phyloP scores from a whole-genome alignment of 2,329 filamentous ascomycete genomes.

The Colletotrichum brevisporum region DNA sequence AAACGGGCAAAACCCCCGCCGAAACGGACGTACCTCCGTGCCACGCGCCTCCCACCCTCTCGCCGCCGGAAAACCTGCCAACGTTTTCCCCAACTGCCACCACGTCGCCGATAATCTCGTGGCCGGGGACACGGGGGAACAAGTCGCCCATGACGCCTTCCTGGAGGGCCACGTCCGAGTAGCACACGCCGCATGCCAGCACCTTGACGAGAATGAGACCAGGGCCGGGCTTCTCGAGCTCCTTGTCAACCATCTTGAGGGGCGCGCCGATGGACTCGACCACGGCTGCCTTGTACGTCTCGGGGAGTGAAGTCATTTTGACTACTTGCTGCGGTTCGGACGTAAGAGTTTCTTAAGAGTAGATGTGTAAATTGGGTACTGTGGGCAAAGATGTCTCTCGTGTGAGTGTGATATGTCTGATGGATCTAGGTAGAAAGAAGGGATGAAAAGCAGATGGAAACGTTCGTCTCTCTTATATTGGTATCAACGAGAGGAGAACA shows the following conservation, averaged over 20 bases:
- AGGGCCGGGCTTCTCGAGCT: slow-evolving; percentile 67
- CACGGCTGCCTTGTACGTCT: slow-evolving; percentile 77
- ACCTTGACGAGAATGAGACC: slow-evolving; percentile 79
- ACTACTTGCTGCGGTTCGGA: not conserved
- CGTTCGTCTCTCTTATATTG: not conserved
- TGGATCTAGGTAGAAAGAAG: not conserved
- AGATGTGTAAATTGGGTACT: too few relatives aligned
- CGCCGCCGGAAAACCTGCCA: slow-evolving; percentile 67
- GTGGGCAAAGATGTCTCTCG: too few relatives aligned
- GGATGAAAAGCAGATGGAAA: not conserved
- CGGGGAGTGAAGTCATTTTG: slow-evolving; percentile 62
- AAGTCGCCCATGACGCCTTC: slow-evolving; percentile 65
- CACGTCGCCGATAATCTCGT: slow-evolving; percentile 79
- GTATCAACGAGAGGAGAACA: not conserved
- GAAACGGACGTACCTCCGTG: slow-evolving; percentile 68
- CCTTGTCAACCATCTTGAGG: slow-evolving; percentile 71
- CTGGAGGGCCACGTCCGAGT: slow-evolving; percentile 68
- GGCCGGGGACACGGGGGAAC: slow-evolving; percentile 76
- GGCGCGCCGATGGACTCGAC: slow-evolving; percentile 66
- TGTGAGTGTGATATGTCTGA: not conserved
- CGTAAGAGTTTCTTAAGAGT: not conserved
- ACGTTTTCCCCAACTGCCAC: slow-evolving; percentile 72
- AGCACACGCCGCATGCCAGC: slow-evolving; percentile 80
- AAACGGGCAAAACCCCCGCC: not conserved
- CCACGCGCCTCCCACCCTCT: slow-evolving; percentile 78